A percentile compares a stretch with the other conserved stretches of the same genome.
Evolutionary conservation across 2,329 filamentous ascomycete genomes (phyloP).

Genomic region (Ceratocystis huliohia): DNA sequence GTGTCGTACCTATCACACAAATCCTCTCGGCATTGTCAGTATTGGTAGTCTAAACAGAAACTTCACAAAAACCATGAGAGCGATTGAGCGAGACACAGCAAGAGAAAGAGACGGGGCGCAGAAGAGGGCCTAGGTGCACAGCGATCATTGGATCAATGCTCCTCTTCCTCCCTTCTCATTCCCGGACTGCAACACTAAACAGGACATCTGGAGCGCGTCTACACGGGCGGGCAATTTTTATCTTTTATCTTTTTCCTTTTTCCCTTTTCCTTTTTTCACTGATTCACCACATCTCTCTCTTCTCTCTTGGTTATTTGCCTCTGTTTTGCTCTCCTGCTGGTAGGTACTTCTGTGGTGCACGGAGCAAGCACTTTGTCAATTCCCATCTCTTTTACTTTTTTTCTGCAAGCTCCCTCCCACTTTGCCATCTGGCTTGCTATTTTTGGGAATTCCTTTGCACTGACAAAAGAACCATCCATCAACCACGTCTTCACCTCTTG

Average conservation of each 20-base stretch:
- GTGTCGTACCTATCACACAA: background rate
- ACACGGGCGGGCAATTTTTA: background rate
- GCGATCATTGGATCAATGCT: constrained; percentile 8
- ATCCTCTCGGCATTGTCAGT: background rate
- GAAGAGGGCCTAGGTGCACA: constrained; percentile 3
- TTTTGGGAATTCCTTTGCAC: constrained; percentile 3
- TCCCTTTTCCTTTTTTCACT: no score
- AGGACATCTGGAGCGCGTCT: background rate
- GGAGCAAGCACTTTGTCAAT: background rate
- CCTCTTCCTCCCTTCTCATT: background rate
- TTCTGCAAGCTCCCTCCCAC: background rate
- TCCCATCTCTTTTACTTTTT: background rate
- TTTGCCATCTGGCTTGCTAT: background rate
- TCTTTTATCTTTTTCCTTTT: background rate
- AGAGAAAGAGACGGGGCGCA: constrained; percentile 1
- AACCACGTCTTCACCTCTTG: background rate
- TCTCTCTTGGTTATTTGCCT: background rate
- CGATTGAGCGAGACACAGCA: background rate
- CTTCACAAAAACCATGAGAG: no score
- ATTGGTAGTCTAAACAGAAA: no score
- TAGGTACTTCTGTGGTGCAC: constrained; percentile 9
- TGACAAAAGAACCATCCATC: constrained; percentile 1
- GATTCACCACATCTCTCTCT: background rate
- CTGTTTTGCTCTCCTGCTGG: constrained; percentile 1
- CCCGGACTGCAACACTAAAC: background rate